These are phyloP conservation scores for Lagenidium giganteum DNA, from an alignment of 352 stramenopile genomes.

Conservation along the genomic window DNA sequence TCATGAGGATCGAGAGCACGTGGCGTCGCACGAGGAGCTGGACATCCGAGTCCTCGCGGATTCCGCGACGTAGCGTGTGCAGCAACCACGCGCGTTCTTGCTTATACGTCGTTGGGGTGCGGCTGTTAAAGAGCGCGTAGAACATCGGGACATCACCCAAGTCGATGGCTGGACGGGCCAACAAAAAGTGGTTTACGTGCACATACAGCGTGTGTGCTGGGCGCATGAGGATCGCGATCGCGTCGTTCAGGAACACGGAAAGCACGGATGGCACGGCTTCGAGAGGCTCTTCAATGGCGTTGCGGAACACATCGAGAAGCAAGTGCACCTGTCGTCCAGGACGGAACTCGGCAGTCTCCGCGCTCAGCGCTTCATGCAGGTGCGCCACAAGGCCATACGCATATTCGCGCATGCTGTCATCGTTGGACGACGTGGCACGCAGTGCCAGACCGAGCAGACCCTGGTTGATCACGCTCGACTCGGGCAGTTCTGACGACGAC, in stretches of 20 bases:
- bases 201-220: constrained; percentile 72
- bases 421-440: constrained; percentile 63
- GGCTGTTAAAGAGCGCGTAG: constrained; percentile 84
- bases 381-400: constrained; percentile 74
- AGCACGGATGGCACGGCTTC: constrained; percentile 63
- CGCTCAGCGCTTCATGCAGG: constrained; percentile 64
- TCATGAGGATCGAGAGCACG: constrained; percentile 76
- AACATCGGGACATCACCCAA: constrained; percentile 85
- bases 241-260: constrained; percentile 83
- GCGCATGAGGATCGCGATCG: constrained; percentile 56
- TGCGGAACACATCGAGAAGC: constrained; percentile 75
- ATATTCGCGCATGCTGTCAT: constrained; percentile 46
- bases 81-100: constrained; percentile 84
- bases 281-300: constrained; percentile 41
- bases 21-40: constrained; percentile 67
- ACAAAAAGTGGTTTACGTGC: constrained; percentile 80
- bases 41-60: constrained; percentile 63
- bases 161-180: constrained; percentile 75
- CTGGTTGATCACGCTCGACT: constrained; percentile 58
- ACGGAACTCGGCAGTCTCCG: constrained; percentile 59
- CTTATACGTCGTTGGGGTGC: constrained; percentile 59
- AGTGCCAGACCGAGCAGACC: constrained; percentile 64
- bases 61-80: constrained; percentile 62
- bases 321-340: constrained; percentile 72
- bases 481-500: constrained; percentile 57